phyloP scores from a whole-genome alignment of 306 rosid species.

The Trichosanthes cucumerina region DNA sequence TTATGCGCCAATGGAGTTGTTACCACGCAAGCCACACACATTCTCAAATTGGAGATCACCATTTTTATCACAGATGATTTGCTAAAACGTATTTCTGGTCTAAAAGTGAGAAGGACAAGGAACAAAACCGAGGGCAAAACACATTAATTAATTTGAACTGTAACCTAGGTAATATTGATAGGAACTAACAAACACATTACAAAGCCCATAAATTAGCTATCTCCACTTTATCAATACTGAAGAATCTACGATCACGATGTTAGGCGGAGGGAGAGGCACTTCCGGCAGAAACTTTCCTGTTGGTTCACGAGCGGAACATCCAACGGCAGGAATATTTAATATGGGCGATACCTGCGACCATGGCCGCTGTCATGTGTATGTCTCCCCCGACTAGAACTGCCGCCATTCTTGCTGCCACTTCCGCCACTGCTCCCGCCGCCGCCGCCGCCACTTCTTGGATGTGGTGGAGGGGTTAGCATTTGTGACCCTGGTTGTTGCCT shows the following conservation, averaged over 20 bases:
- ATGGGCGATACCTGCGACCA: conserved; percentile 85
- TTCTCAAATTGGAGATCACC: not conserved
- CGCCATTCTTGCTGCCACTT: conserved; percentile 29
- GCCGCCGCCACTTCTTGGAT: conserved; percentile 49
- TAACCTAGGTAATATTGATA: not conserved
- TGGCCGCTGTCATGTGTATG: conserved; percentile 42
- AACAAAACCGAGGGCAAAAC: not conserved
- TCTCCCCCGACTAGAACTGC: conserved; percentile 64
- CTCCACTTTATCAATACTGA: conserved; percentile 2
- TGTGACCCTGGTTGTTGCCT: conserved; percentile 87
- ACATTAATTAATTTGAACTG: conserved; percentile 7
- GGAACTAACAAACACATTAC: not conserved
- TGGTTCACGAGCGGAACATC: not conserved
- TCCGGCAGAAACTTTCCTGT: not conserved
- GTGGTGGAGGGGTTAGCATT: conserved; percentile 38
- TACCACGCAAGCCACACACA: not conserved
- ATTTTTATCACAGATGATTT: not conserved
- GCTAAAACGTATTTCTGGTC: not conserved
- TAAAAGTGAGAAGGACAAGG: not conserved
- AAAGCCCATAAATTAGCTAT: not conserved
- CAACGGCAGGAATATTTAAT: conserved; percentile 24
- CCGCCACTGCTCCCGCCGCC: conserved; percentile 26
- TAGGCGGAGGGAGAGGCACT: not conserved
- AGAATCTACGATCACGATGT: not conserved
- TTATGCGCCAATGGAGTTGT: not conserved